Evolutionary conservation across 164 flowering plant species (phyloP).

Genomic region (Tetracentron sinense): DNA sequence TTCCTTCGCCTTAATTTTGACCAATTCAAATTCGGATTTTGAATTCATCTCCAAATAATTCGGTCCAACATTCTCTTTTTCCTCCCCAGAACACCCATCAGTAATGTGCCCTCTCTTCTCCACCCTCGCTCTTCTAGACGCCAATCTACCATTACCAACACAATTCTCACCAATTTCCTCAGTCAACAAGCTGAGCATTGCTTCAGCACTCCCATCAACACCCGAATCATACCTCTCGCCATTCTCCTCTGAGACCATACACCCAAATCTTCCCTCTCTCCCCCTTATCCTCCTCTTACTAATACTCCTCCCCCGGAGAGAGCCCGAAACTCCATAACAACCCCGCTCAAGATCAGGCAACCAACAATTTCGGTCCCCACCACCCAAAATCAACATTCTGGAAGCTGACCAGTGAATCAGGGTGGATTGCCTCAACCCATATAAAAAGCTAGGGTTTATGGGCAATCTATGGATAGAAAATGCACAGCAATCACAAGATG

Average conservation of each 20-base stretch:
- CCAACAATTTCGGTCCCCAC: constrained; percentile 22
- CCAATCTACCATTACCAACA: constrained; percentile 15
- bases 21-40: too few species aligned
- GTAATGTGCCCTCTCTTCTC: constrained; percentile 19
- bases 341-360: constrained; percentile 27
- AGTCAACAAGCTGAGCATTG: constrained; percentile 59
- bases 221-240: constrained; percentile 26
- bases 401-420: constrained; percentile 29
- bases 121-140: constrained; percentile 15
- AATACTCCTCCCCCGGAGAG: constrained; percentile 23
- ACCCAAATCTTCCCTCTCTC: constrained; percentile 25
- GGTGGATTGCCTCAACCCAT: constrained; percentile 41
- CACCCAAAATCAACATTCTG: constrained; percentile 23
- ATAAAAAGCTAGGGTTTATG: constrained; percentile 27
- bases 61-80: constrained; percentile 20
- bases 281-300: constrained; percentile 21
- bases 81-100: constrained; percentile 21
- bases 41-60: constrained; percentile 26
- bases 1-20: too few species aligned
- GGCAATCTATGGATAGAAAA: constrained; percentile 19
- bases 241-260: constrained; percentile 32
- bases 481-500: constrained; percentile 20
- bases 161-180: constrained; percentile 38
- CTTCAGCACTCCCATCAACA: constrained; percentile 46
- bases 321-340: constrained; percentile 27